Base-by-base conservation (phyloP, 1,284 basidiomycete species). In the Dichomitus squalens region DNA sequence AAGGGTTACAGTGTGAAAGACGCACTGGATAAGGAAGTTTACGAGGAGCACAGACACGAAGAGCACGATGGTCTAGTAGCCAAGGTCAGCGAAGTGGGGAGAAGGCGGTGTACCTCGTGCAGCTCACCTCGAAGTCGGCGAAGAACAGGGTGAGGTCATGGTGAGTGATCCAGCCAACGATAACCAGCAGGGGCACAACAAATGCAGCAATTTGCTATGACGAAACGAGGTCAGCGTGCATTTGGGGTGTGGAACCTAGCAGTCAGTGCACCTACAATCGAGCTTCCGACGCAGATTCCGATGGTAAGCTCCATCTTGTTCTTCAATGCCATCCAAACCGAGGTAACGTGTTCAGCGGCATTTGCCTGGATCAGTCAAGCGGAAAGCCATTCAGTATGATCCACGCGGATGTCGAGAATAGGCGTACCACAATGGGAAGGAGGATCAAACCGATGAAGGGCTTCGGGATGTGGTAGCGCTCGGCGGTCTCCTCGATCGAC, bases 251-350 rank as follows among this genome's bases (percentile, higher is more conserved):
- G 18, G 52, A 27, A 44, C 21, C 16, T 18, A 5, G 36, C 23
- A 14, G 39, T 20, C 25, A 52, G 49, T 49, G 21, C 25, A 78
- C 87, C 64, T 64, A 91, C 90, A 61, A 98, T 96, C 5, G 90
- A 92, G 61, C 88, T 92, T 12, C 95, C 95, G 53, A 98, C 90
- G 55, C 92, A 92, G 59, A 98, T 93, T 3, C 88, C 88, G 61
- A 97, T 92, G 0, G 92, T 89, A 33, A 94, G 76, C 69, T 93
- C 91, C 86, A 93, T 94, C 69, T 92, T 90, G 61, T 84, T 80
- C 74, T 93, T 94, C 80, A 90, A 80, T 0, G 93, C 93, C 93
- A 96, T 96, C 88, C 91, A 94, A 3, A 96, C 84, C 7, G 90
- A 86, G 0, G 92, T 95, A 35, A 87, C 84, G 65, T 90, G 87